These are phyloP conservation scores for Xylariaceae sp. DNA, from an alignment of 2,329 filamentous ascomycete genomes.

Conservation along the genomic window DNA sequence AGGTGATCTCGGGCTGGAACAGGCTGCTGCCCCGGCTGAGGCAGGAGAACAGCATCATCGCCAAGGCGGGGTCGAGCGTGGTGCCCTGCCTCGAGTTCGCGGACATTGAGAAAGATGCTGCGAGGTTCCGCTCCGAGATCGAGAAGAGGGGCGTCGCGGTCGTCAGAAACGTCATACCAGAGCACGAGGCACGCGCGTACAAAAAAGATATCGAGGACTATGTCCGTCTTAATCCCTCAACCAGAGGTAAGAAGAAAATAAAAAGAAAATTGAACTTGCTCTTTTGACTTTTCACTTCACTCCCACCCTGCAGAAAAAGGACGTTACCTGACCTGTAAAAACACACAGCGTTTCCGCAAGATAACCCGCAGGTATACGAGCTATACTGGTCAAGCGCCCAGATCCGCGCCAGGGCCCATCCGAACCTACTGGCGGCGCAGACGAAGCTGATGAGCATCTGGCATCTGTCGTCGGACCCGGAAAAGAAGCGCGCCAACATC, in stretches of 20 bases:
- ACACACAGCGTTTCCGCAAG: conserved; percentile 63
- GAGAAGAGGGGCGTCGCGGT: conserved; percentile 58
- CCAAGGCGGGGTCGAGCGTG: conserved; percentile 38
- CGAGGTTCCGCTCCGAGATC: conserved; percentile 42
- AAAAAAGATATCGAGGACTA: conserved; percentile 63
- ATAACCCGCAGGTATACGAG: conserved; percentile 67
- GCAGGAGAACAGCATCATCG: conserved; percentile 44
- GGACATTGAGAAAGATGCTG: conserved; percentile 37
- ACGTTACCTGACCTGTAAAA: conserved; percentile 19
- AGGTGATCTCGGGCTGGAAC: conserved; percentile 44
- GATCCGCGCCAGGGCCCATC: conserved; percentile 60
- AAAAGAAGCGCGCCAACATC: conserved; percentile 43
- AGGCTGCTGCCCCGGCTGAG: conserved; percentile 41
- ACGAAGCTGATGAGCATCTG: conserved; percentile 59
- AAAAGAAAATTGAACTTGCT: too few relatives aligned
- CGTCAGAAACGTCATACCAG: conserved; percentile 59
- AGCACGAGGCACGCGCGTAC: conserved; percentile 56
- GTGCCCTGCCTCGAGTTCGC: conserved; percentile 49
- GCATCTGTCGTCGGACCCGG: conserved; percentile 46
- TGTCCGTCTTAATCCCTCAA: conserved; percentile 55
- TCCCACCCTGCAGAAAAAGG: too few relatives aligned
- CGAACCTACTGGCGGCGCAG: conserved; percentile 57
- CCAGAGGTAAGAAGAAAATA: too few relatives aligned
- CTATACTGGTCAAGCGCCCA: conserved; percentile 71
- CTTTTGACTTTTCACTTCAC: too few relatives aligned